Evolutionary conservation across 129 eudicot genomes (phyloP), one percentile per base, ranked within the genome.

Genomic region (Escallonia herrerae): DNA sequence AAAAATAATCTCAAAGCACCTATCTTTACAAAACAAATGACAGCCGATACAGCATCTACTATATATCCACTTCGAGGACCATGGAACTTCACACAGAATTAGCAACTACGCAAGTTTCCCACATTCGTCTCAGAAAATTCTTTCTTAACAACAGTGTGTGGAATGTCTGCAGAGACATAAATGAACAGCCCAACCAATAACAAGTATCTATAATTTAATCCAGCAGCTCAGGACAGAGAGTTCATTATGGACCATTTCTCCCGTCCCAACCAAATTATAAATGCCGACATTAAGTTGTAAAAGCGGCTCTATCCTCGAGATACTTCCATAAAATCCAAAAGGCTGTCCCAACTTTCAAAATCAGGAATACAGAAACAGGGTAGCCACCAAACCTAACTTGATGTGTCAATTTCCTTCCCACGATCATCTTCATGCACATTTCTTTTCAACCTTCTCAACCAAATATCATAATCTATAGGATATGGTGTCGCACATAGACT

Each of bases 401-500:
- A 87, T n/a, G 76, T 49, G 14, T 64, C 79, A 55, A 75, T 73
- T 62, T 78, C 91, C 81, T 91, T 91, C 6, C 91, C 96, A 52
- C 77, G 78, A 15, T 76, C 84, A 38, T 76, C 87, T 62, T 85
- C 91, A 38, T 62, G 73, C 13, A 88, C 80, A 72, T 91, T 95
- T 72, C 87, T 75, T 47, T 65, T 87, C 68, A 91, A 74, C 72
- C 98, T 76, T 83, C 87, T 81, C 40, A 91, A 76, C 98, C 98
- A 91, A 38, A 88, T 91, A 2, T 83, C 91, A 22, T 85, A 83
- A 68, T 91, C 84, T 72, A 91, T 84, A 12, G 96, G 98, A 72
- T 91, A 91, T 0, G 96, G 98, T 7, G 98, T 91, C 37, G 96
- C 96, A 76, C 98, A 91, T 2, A 91, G 76, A 76, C 99, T 93